phyloP scores from a whole-genome alignment of 371 early-diverging fungal species.

The Phascolomyces articulosus region DNA sequence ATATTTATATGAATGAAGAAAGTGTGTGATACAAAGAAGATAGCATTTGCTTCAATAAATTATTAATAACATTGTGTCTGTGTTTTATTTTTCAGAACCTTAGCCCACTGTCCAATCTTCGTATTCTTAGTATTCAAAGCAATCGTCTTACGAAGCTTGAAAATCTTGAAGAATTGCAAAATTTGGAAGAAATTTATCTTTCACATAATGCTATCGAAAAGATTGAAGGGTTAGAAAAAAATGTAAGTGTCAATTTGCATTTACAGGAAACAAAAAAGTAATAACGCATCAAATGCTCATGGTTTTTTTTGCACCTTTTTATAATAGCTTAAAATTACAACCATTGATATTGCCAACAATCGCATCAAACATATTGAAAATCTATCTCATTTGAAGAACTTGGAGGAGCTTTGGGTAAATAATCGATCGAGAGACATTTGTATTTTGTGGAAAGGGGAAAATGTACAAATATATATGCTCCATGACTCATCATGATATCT shows the following conservation, averaged over 20 bases:
- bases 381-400: constrained; percentile 63
- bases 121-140: constrained; percentile 84
- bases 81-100: constrained; percentile 40
- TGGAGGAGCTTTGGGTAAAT: constrained; percentile 95
- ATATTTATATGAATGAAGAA: too few species aligned
- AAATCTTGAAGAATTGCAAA: constrained; percentile 70
- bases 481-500: too few species aligned
- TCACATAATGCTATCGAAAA: constrained; percentile 83
- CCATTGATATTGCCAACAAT: constrained; percentile 89
- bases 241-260: constrained; percentile 47
- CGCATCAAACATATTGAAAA: constrained; percentile 77
- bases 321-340: constrained; percentile 66
- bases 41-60: neutral
- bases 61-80: too few species aligned
- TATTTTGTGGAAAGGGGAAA: neutral
- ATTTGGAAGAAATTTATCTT: constrained; percentile 88
- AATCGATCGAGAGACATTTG: neutral
- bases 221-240: constrained; percentile 77
- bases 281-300: too few species aligned
- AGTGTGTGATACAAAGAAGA: neutral
- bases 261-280: neutral
- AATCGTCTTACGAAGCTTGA: constrained; percentile 80
- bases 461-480: too few species aligned
- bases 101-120: constrained; percentile 58
- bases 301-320: too few species aligned